phyloP scores from a whole-genome alignment of 148 eudicot species.

The Tetragonia tetragonoides region DNA sequence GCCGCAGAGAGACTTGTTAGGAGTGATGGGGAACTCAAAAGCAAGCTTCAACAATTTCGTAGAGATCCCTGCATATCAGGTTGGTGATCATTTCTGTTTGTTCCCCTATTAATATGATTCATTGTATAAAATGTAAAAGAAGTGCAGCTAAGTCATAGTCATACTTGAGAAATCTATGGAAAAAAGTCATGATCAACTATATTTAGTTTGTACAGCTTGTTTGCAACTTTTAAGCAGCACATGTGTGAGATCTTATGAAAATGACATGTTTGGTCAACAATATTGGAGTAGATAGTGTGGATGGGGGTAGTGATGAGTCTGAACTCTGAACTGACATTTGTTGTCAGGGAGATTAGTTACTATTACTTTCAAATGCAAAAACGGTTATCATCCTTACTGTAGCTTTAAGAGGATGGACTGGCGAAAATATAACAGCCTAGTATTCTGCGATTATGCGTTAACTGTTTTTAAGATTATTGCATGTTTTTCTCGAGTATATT shows the following conservation, averaged over 20 bases:
- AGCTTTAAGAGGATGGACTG: no score
- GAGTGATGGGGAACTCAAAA: conserved; percentile 76
- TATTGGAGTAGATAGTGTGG: neutral
- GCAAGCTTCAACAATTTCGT: conserved; percentile 63
- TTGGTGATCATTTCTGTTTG: conserved; percentile 29
- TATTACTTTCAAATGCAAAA: no score
- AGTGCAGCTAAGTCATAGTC: no score
- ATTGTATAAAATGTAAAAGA: neutral
- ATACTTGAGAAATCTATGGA: no score
- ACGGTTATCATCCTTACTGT: no score
- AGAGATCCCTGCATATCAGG: conserved; percentile 77
- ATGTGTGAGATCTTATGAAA: neutral
- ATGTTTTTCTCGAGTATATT: neutral
- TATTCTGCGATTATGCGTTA: neutral
- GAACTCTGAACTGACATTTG: no score
- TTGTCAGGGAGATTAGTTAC: no score
- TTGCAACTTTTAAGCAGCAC: conserved; percentile 1
- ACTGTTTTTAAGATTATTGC: neutral
- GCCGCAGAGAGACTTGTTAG: conserved; percentile 81
- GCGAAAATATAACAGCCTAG: no score
- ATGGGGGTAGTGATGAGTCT: no score
- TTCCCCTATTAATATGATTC: neutral
- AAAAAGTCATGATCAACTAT: neutral
- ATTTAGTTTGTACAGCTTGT: neutral
- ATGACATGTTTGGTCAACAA: neutral